Evolutionary conservation across 2,329 filamentous ascomycete genomes (phyloP).

Genomic region (Hypomyces perniciosus): DNA sequence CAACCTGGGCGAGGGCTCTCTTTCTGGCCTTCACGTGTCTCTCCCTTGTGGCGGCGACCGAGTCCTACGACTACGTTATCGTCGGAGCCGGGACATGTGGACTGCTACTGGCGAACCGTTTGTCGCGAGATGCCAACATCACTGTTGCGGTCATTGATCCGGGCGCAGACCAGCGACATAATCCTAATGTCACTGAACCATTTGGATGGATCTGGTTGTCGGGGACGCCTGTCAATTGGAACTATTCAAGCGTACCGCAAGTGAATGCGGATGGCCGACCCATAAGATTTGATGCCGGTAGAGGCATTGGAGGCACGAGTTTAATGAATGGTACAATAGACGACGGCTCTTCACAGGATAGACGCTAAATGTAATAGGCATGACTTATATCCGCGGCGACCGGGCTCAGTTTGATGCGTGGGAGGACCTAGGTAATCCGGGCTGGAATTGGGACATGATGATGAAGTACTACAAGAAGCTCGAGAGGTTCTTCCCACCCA

Average conservation of each 20-base stretch:
- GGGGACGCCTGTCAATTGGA: slow-evolving; percentile 29
- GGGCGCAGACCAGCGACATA: slow-evolving; percentile 14
- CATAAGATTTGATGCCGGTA: slow-evolving; percentile 29
- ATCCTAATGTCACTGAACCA: slow-evolving; percentile 15
- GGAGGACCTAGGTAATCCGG: slow-evolving; percentile 21
- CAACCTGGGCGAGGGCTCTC: too few relatives aligned
- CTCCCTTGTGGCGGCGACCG: background rate
- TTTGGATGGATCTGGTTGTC: slow-evolving; percentile 21
- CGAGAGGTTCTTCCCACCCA: slow-evolving; percentile 31
- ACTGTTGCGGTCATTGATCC: slow-evolving; percentile 23
- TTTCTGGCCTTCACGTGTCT: too few relatives aligned
- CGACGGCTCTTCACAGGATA: background rate
- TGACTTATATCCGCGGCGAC: slow-evolving; percentile 42
- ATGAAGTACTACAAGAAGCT: slow-evolving; percentile 34
- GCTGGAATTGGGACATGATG: slow-evolving; percentile 23
- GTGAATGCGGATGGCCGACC: slow-evolving; percentile 24
- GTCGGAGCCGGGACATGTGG: slow-evolving; percentile 24
- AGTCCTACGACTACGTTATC: slow-evolving; percentile 24
- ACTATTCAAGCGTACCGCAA: slow-evolving; percentile 29
- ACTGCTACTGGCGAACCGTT: slow-evolving; percentile 21
- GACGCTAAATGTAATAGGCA: slow-evolving; percentile 23
- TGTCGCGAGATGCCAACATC: slow-evolving; percentile 18
- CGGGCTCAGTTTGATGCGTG: slow-evolving; percentile 28
- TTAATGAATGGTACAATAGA: slow-evolving; percentile 32
- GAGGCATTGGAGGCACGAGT: slow-evolving; percentile 35